A percentile compares a stretch with the other conserved stretches of the same genome.
phyloP scores from a whole-genome alignment of 495 filamentous ascomycete genomes.

The Xylaria nigripes region DNA sequence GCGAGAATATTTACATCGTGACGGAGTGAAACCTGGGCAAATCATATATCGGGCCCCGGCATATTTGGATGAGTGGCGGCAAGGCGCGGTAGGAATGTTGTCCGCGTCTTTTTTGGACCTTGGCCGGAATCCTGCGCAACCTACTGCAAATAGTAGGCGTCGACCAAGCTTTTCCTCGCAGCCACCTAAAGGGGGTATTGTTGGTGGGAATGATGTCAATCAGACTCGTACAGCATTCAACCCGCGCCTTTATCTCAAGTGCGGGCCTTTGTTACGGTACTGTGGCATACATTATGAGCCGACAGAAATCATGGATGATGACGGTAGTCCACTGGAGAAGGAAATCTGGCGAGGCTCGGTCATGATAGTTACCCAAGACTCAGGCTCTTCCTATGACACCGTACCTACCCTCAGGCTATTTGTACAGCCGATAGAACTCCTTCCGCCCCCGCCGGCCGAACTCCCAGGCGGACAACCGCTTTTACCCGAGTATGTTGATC shows the following conservation, averaged over 20 bases:
- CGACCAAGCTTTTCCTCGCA: slow-evolving; percentile 30
- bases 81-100: slow-evolving; percentile 43
- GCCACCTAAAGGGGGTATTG: slow-evolving; percentile 34
- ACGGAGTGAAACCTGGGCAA: slow-evolving; percentile 34
- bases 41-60: slow-evolving; percentile 38
- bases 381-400: slow-evolving; percentile 69
- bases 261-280: slow-evolving; percentile 83
- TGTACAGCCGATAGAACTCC: slow-evolving; percentile 72
- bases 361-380: slow-evolving; percentile 87
- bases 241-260: slow-evolving; percentile 75
- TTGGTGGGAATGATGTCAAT: slow-evolving; percentile 44
- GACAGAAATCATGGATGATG: slow-evolving; percentile 21
- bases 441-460: slow-evolving; percentile 70
- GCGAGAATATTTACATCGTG: slow-evolving; percentile 36
- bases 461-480: slow-evolving; percentile 57
- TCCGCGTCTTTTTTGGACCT: slow-evolving; percentile 43
- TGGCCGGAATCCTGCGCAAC: slow-evolving; percentile 26
- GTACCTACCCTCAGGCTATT: slow-evolving; percentile 74
- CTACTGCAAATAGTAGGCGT: slow-evolving; percentile 29
- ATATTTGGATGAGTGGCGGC: slow-evolving; percentile 53
- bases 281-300: slow-evolving; percentile 63
- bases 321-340: slow-evolving; percentile 40
- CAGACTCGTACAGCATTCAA: slow-evolving; percentile 62
- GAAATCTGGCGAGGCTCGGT: slow-evolving; percentile 89
- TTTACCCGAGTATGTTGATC: slow-evolving; percentile 77